Evolutionary conservation across 129 eudicot species (phyloP).

Genomic region (Centella asiatica): DNA sequence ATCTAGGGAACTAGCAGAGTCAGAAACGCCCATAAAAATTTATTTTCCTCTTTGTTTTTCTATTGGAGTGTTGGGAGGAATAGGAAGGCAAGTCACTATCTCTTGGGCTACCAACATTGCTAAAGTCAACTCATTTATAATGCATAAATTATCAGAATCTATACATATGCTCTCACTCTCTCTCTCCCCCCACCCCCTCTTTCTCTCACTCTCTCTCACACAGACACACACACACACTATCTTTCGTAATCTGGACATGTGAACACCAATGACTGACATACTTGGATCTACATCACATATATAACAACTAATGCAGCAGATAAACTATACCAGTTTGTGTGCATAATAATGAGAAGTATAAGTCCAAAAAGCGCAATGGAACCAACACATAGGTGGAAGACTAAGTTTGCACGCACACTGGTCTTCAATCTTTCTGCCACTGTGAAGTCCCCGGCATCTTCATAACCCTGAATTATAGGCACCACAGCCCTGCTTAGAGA

Average conservation of each 20-base stretch:
- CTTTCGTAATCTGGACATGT: too few species aligned
- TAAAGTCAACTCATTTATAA: too few species aligned
- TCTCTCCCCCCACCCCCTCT: too few species aligned
- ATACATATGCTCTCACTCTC: background rate
- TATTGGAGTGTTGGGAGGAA: background rate
- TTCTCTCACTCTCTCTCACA: too few species aligned
- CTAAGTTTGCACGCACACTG: constrained; percentile 67
- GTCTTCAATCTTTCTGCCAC: constrained; percentile 72
- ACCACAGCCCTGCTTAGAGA: constrained; percentile 90
- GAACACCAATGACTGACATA: too few species aligned
- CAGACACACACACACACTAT: too few species aligned
- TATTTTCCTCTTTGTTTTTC: background rate
- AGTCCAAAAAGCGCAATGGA: constrained; percentile 67
- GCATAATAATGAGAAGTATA: constrained; percentile 50
- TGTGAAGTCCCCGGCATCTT: constrained; percentile 98
- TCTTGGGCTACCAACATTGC: background rate
- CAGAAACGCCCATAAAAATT: background rate
- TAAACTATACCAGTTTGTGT: constrained; percentile 56
- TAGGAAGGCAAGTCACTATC: background rate
- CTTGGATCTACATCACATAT: too few species aligned
- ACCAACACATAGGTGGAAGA: constrained; percentile 58
- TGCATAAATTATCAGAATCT: background rate
- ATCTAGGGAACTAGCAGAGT: background rate
- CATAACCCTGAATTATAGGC: constrained; percentile 96
- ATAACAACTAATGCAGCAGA: background rate